These are phyloP conservation scores for Tulasnella sp. DNA, from an alignment of 768 basidiomycete genomes.

Conservation along the genomic window DNA sequence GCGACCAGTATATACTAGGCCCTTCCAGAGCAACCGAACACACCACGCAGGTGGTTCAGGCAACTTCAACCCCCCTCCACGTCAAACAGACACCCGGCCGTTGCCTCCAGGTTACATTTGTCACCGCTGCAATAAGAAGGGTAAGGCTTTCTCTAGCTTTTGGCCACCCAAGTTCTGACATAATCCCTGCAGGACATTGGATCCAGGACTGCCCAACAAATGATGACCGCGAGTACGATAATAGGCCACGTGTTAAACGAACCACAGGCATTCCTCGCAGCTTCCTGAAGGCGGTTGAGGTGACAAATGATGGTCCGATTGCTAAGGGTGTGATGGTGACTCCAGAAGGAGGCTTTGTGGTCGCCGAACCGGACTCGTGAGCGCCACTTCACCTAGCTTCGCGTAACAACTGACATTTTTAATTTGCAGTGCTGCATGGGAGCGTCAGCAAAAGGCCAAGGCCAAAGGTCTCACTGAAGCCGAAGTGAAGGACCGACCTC, in stretches of 20 bases:
- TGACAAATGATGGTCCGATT: constrained; percentile 62
- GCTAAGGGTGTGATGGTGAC: constrained; percentile 88
- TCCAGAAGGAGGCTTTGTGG: constrained; percentile 95
- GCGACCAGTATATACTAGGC: neutral
- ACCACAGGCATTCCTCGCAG: constrained; percentile 98
- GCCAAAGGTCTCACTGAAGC: constrained; percentile 77
- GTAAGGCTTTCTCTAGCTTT: constrained; percentile 37
- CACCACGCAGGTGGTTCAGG: constrained; percentile 44
- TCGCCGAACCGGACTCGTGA: constrained; percentile 93
- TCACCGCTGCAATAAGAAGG: constrained; percentile 98
- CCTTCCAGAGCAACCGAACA: neutral
- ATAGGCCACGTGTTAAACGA: constrained; percentile 91
- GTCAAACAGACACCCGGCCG: constrained; percentile 64
- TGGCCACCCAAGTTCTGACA: neutral
- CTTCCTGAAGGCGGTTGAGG: constrained; percentile 94
- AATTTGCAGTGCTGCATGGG: constrained; percentile 79
- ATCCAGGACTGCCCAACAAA: constrained; percentile 99
- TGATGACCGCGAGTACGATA: constrained; percentile 90
- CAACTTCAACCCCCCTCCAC: constrained; percentile 47
- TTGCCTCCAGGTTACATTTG: constrained; percentile 95
- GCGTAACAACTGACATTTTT: neutral
- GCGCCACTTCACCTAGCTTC: constrained; percentile 39
- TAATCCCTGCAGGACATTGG: constrained; percentile 76
- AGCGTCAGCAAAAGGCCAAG: constrained; percentile 72
- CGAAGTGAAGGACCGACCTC: constrained; percentile 78